Evolutionary conservation across 2,329 filamentous ascomycete species (phyloP).

Genomic region (Aureobasidium uvarum): DNA sequence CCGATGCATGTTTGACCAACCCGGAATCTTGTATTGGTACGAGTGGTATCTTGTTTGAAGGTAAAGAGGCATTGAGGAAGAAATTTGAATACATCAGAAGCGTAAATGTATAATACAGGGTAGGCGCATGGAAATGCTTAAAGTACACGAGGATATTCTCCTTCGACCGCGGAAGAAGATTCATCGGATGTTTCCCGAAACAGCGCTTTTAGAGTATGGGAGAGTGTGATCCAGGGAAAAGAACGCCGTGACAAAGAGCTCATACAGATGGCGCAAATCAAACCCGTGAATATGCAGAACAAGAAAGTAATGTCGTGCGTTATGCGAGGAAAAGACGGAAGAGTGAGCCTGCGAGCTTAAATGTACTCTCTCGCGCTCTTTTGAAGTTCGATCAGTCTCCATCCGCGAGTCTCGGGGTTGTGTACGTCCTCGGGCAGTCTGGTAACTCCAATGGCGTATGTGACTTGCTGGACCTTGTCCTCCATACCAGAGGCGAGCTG

Average conservation of each 20-base stretch:
- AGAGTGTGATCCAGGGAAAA: constrained; percentile 15
- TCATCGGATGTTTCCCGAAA: not conserved
- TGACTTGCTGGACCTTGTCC: constrained; percentile 96
- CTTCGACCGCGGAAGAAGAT: not conserved
- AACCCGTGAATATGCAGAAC: not conserved
- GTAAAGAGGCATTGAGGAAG: not conserved
- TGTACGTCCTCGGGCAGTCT: constrained; percentile 91
- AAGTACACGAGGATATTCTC: constrained; percentile 18
- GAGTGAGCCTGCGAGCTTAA: constrained; percentile 43
- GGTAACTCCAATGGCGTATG: constrained; percentile 95
- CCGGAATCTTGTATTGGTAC: not conserved
- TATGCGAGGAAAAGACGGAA: not conserved
- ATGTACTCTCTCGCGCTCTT: constrained; percentile 94
- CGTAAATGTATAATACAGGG: constrained; percentile 24
- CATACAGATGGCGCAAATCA: constrained; percentile 1
- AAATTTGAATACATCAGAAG: constrained; percentile 14
- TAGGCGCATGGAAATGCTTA: constrained; percentile 16
- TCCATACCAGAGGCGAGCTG: constrained; percentile 96
- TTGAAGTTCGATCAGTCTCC: constrained; percentile 97
- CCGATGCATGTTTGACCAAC: too few relatives aligned
- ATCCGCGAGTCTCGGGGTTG: constrained; percentile 94
- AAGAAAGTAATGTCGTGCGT: not conserved
- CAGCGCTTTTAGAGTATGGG: constrained; percentile 17
- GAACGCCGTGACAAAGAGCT: constrained; percentile 14
- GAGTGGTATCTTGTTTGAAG: too few relatives aligned